These are phyloP conservation scores for Mangifera indica DNA, from an alignment of 345 rosid genomes.

Conservation along the genomic window DNA sequence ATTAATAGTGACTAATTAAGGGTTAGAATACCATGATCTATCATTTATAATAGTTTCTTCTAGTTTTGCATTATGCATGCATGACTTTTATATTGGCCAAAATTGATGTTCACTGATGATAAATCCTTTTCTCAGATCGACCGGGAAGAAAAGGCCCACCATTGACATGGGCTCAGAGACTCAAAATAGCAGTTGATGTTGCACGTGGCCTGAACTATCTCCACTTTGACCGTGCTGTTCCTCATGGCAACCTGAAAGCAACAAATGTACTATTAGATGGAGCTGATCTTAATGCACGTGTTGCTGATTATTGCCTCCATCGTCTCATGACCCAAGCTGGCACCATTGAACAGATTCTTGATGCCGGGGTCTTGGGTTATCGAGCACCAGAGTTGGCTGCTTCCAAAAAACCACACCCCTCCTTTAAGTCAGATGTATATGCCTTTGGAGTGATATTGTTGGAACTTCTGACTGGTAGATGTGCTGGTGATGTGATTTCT, in stretches of 20 bases:
- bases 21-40: background rate
- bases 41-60: background rate
- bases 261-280: slow-evolving; percentile 83
- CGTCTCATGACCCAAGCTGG: slow-evolving; percentile 97
- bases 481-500: slow-evolving; percentile 90
- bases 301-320: slow-evolving; percentile 93
- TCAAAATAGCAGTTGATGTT: slow-evolving; percentile 88
- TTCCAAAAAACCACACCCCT: slow-evolving; percentile 84
- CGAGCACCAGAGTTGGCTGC: slow-evolving; percentile 93
- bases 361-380: slow-evolving; percentile 90
- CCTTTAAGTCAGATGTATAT: slow-evolving; percentile 92
- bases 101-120: slow-evolving; percentile 13
- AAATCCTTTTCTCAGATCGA: slow-evolving; percentile 56
- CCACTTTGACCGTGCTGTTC: slow-evolving; percentile 95
- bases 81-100: background rate
- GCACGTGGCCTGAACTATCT: slow-evolving; percentile 99
- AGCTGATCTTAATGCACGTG: slow-evolving; percentile 88
- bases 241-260: slow-evolving; percentile 95
- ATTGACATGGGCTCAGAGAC: slow-evolving; percentile 75
- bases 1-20: background rate
- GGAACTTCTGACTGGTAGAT: slow-evolving; percentile 83
- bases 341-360: slow-evolving; percentile 86
- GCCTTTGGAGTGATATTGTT: slow-evolving; percentile 84
- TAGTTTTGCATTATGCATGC: background rate
- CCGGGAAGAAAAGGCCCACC: slow-evolving; percentile 94